These are phyloP conservation scores for Silene noctiflora DNA, from an alignment of 179 eudicot genomes.

Conservation along the genomic window DNA sequence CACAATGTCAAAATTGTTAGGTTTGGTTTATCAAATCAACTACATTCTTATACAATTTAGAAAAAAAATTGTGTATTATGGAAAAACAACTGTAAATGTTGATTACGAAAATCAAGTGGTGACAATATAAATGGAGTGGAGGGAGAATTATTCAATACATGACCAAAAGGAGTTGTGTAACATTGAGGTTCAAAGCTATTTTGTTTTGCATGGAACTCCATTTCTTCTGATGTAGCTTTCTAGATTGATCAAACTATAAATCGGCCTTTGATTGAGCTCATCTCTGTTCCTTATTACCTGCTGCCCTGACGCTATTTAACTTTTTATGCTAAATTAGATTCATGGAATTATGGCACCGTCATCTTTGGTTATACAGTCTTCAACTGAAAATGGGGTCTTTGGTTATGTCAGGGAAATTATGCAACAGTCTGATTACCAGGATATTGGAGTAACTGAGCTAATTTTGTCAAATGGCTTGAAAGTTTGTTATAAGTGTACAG, in stretches of 20 bases:
- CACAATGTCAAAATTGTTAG: too few relatives aligned
- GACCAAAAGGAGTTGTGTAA: too few relatives aligned
- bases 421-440: slow-evolving; percentile 47
- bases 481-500: slow-evolving; percentile 86
- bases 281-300: neutral
- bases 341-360: neutral
- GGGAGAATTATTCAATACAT: too few relatives aligned
- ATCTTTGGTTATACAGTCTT: neutral
- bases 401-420: slow-evolving; percentile 45
- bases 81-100: too few relatives aligned
- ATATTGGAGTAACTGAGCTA: slow-evolving; percentile 75
- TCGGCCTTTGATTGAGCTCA: neutral
- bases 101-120: too few relatives aligned
- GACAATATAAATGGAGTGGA: too few relatives aligned
- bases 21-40: too few relatives aligned
- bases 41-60: too few relatives aligned
- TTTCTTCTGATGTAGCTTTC: too few relatives aligned
- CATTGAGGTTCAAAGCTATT: neutral
- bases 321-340: neutral
- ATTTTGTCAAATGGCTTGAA: slow-evolving; percentile 82
- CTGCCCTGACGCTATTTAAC: neutral
- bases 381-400: neutral
- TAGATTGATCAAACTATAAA: neutral
- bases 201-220: too few relatives aligned
- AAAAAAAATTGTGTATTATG: too few relatives aligned